Evolutionary conservation across 352 stramenopile species (phyloP).

Genomic region (Phytopythium cucurbitacearum): DNA sequence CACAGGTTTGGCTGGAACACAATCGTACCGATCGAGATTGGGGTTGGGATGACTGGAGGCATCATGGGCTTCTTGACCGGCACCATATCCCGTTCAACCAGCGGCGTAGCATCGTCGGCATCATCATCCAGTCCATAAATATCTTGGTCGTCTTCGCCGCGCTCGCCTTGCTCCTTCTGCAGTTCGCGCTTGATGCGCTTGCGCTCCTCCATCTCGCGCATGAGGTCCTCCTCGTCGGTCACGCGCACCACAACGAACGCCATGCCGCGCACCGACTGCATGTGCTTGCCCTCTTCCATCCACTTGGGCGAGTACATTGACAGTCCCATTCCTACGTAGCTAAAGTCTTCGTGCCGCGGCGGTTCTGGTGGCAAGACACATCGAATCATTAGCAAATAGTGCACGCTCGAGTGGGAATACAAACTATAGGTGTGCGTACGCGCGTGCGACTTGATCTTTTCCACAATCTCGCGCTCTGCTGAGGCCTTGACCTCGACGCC

Average conservation of each 20-base stretch:
- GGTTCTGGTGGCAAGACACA: constrained; percentile 16
- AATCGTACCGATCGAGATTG: constrained; percentile 42
- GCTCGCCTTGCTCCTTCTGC: constrained; percentile 18
- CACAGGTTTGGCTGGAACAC: constrained; percentile 1
- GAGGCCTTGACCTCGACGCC: constrained; percentile 42
- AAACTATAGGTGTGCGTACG: constrained; percentile 17
- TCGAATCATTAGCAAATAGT: constrained; percentile 9
- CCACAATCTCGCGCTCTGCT: constrained; percentile 32
- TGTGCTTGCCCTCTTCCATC: constrained; percentile 47
- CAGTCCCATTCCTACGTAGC: constrained; percentile 51
- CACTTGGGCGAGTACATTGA: constrained; percentile 58
- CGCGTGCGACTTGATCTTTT: constrained; percentile 39
- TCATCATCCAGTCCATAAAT: constrained; percentile 31
- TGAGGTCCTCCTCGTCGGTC: constrained; percentile 40
- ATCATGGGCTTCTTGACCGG: constrained; percentile 34
- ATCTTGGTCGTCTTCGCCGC: constrained; percentile 34
- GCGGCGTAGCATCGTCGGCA: constrained; percentile 21
- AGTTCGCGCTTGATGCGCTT: constrained; percentile 65
- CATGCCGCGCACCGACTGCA: constrained; percentile 50
- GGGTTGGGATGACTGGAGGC: constrained; percentile 37
- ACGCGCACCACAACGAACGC: constrained; percentile 41
- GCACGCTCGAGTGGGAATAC: neutral
- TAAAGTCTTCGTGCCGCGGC: constrained; percentile 49
- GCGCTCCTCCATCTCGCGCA: constrained; percentile 58
- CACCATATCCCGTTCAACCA: constrained; percentile 50